These are phyloP conservation scores for Colletotrichum sp. DNA, from an alignment of 2,329 filamentous ascomycete species.

Conservation along the genomic window DNA sequence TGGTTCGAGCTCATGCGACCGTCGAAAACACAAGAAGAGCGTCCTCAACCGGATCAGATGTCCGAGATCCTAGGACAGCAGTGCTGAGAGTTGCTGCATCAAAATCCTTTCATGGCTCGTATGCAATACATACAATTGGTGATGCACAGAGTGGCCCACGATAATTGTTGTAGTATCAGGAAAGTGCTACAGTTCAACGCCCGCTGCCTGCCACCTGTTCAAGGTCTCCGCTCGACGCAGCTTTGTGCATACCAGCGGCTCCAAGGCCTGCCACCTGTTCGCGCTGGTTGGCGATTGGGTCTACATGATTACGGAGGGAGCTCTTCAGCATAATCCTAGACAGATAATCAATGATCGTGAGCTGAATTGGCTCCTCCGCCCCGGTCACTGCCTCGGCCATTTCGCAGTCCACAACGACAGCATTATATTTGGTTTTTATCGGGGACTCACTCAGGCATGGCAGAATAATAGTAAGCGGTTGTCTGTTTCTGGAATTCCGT, in stretches of 20 bases:
- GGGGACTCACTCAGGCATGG: no score
- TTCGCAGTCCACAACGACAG: no score
- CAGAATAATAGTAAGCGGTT: no score
- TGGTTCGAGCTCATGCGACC: no score
- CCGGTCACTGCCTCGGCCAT: no score
- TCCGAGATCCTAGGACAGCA: constrained; percentile 1
- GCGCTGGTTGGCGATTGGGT: not conserved
- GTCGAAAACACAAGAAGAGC: no score
- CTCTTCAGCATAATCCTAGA: not conserved
- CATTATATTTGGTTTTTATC: no score
- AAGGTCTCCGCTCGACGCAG: constrained; percentile 28
- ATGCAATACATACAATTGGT: constrained; percentile 48
- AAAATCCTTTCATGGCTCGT: constrained; percentile 45
- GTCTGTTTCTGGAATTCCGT: no score
- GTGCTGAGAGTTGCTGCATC: constrained; percentile 47
- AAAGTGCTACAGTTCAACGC: constrained; percentile 42
- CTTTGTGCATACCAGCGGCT: not conserved
- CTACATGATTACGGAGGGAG: not conserved
- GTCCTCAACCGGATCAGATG: no score
- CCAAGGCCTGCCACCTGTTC: not conserved
- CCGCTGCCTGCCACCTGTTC: constrained; percentile 45
- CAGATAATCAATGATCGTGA: not conserved
- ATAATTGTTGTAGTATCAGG: constrained; percentile 50
- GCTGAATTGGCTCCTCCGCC: not conserved
- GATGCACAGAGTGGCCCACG: constrained; percentile 49